phyloP scores from a whole-genome alignment of 371 early-diverging fungal genomes.

The Zancudomyces culisetae region DNA sequence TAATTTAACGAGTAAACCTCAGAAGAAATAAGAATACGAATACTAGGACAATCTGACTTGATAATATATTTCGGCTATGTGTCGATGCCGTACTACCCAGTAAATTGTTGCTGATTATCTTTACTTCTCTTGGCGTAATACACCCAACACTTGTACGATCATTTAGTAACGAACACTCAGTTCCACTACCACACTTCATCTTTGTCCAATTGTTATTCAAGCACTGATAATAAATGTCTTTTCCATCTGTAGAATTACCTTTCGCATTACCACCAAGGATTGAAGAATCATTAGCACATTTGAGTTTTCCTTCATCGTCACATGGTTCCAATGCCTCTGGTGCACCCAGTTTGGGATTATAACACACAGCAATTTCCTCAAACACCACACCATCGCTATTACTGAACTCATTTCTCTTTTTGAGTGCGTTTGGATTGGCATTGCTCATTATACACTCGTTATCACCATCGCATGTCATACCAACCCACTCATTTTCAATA shows the following conservation, averaged over 20 bases:
- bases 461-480: constrained; percentile 14
- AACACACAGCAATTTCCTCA: constrained; percentile 13
- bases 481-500: constrained; percentile 9
- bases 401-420: too few species aligned
- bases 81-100: too few species aligned
- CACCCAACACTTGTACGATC: too few species aligned
- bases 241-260: constrained; percentile 1
- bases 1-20: too few species aligned
- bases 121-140: too few species aligned
- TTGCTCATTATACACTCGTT: constrained; percentile 20
- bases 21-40: too few species aligned
- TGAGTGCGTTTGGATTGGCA: too few species aligned
- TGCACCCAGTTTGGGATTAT: constrained; percentile 1
- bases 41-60: too few species aligned
- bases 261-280: too few species aligned
- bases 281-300: too few species aligned
- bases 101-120: too few species aligned
- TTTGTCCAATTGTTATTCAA: constrained; percentile 9
- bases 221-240: constrained; percentile 11
- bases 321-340: constrained; percentile 4
- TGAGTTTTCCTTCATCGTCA: constrained; percentile 4
- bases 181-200: constrained; percentile 11
- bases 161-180: constrained; percentile 6
- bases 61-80: too few species aligned
- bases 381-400: constrained; percentile 8